phyloP scores from a whole-genome alignment of 805 yeast genomes.

The Naumovozyma baii region DNA sequence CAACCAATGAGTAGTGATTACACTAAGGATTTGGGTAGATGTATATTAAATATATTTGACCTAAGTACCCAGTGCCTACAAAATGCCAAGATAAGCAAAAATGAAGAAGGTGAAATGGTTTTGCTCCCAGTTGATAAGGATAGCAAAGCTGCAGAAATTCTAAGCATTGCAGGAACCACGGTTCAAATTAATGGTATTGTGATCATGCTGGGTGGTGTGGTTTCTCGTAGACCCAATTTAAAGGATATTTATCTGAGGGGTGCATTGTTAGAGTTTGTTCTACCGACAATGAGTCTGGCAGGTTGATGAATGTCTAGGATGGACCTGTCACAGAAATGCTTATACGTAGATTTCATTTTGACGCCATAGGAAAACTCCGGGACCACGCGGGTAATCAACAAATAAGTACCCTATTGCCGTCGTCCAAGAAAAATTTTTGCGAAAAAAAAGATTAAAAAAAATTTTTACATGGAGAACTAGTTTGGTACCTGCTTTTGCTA shows the following conservation, averaged over 20 bases:
- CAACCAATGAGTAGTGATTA: no score
- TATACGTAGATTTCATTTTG: no score
- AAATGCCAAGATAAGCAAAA: constrained; percentile 5
- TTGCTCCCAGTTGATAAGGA: background rate
- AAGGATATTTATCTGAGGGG: constrained; percentile 21
- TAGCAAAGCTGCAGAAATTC: constrained; percentile 1
- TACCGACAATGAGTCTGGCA: constrained; percentile 23
- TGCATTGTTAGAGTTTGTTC: constrained; percentile 19
- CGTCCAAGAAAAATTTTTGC: background rate
- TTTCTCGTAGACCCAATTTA: constrained; percentile 8
- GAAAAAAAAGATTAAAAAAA: background rate
- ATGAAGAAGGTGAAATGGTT: background rate
- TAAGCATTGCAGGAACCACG: constrained; percentile 11
- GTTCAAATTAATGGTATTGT: constrained; percentile 16
- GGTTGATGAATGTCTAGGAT: constrained; percentile 8
- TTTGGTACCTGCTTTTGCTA: background rate
- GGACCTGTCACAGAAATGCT: no score
- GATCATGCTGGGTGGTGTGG: constrained; percentile 22
- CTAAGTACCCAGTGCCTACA: constrained; percentile 16
- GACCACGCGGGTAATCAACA: background rate
- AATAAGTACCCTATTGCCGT: background rate
- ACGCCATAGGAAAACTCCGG: background rate
- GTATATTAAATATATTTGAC: constrained; percentile 17
- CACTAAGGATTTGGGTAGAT: constrained; percentile 6
- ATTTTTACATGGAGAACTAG: background rate